These are phyloP conservation scores for Triangularia setosa DNA, from an alignment of 2,329 filamentous ascomycete genomes.

Conservation along the genomic window DNA sequence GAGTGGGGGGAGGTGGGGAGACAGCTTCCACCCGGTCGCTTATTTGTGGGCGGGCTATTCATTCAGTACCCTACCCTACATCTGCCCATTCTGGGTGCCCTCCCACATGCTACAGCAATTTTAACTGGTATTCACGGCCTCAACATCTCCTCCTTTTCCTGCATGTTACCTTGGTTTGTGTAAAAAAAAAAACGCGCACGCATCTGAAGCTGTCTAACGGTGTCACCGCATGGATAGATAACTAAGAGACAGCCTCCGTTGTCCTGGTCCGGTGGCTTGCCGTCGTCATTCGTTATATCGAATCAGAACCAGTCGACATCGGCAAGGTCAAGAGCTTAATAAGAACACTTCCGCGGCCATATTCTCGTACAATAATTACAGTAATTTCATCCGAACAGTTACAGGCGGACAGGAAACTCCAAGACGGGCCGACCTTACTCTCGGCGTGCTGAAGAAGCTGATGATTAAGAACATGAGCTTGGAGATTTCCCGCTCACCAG, in stretches of 20 bases:
- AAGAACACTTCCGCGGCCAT: neutral
- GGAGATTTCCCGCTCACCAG: neutral
- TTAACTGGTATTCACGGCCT: neutral
- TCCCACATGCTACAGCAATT: neutral
- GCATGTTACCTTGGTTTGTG: neutral
- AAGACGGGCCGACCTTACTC: neutral
- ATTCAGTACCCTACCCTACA: neutral
- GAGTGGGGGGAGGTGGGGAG: conserved; percentile 21
- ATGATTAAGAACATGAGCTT: neutral
- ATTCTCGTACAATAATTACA: neutral
- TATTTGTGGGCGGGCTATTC: conserved; percentile 3
- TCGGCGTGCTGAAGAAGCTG: neutral
- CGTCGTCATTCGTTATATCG: neutral
- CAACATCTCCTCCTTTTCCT: neutral
- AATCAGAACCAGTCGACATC: neutral
- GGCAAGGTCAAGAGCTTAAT: neutral
- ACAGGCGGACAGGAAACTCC: neutral
- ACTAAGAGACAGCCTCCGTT: neutral
- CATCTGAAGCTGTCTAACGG: neutral
- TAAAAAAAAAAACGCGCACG: conserved; percentile 8
- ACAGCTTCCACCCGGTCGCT: neutral
- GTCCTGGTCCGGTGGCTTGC: neutral
- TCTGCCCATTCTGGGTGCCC: conserved; percentile 4
- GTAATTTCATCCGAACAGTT: neutral
- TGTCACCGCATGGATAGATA: neutral